Percentiles rank a stretch among this genome's conserved stretches.
phyloP scores from a whole-genome alignment of 495 filamentous ascomycete genomes.

The Xylaria palmicola region DNA sequence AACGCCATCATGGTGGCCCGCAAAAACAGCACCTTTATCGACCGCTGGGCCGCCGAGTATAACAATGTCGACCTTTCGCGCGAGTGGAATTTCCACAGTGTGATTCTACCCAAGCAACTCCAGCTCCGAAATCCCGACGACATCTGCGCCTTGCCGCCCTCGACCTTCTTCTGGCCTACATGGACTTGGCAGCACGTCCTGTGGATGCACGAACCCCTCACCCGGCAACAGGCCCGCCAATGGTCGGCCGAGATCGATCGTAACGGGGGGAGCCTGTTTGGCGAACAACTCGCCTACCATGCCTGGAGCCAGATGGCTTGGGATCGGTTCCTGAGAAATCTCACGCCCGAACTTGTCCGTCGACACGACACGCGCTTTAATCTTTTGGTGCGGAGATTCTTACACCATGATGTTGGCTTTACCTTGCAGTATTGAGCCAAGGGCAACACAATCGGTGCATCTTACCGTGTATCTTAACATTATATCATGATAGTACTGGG shows the following conservation, averaged over 20 bases:
- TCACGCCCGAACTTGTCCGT: conserved; percentile 39
- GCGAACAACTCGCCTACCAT: conserved; percentile 47
- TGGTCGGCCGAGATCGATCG: conserved; percentile 36
- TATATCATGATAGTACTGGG: neutral
- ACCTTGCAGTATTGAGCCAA: neutral
- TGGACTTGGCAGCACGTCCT: conserved; percentile 48
- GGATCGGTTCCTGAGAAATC: conserved; percentile 38
- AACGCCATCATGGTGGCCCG: conserved; percentile 48
- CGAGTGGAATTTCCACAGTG: conserved; percentile 50
- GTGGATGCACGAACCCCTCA: conserved; percentile 46
- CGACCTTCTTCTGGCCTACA: conserved; percentile 51
- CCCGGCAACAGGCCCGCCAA: conserved; percentile 28
- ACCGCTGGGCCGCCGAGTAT: conserved; percentile 45
- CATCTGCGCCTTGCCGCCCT: conserved; percentile 43
- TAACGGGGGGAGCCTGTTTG: conserved; percentile 41
- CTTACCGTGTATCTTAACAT: neutral
- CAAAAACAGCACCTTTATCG: conserved; percentile 39
- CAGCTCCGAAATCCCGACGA: conserved; percentile 37
- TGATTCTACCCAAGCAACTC: conserved; percentile 43
- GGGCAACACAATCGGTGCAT: neutral
- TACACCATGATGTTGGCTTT: conserved; percentile 38
- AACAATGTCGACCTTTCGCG: conserved; percentile 33
- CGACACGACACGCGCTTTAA: conserved; percentile 46
- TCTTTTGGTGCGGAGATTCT: conserved; percentile 43
- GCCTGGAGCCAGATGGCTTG: conserved; percentile 49